Conservation (phyloP, 352 stramenopile genomes). For the Pythium scleroteichum region DNA sequence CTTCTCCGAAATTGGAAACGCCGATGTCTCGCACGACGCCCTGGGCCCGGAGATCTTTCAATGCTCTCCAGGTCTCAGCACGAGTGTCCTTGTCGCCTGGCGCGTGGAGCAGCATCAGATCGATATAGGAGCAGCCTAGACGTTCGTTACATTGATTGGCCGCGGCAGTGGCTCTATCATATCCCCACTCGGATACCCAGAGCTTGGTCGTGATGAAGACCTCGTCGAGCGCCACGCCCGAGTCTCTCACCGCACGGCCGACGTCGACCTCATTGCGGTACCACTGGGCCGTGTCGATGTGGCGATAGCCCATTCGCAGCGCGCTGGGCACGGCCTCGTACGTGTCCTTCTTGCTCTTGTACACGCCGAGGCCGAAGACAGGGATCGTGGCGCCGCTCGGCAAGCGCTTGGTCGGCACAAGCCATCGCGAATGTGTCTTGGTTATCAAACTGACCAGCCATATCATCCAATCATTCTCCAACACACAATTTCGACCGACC, state of each 20-base stretch:
- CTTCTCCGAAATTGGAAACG: conserved; percentile 85
- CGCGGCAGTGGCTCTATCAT: conserved; percentile 59
- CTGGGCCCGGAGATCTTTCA: conserved; percentile 42
- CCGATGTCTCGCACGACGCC: conserved; percentile 80
- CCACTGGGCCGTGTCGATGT: conserved; percentile 85
- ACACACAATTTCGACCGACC: conserved; percentile 9
- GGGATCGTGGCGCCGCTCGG: conserved; percentile 46
- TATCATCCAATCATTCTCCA: conserved; percentile 6
- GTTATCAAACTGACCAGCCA: not conserved
- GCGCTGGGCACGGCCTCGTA: conserved; percentile 47
- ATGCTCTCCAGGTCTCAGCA: conserved; percentile 44
- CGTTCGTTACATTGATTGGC: conserved; percentile 40
- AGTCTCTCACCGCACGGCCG: conserved; percentile 62
- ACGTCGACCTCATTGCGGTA: conserved; percentile 88
- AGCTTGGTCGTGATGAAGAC: conserved; percentile 89
- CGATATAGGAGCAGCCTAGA: conserved; percentile 67
- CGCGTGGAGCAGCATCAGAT: conserved; percentile 77
- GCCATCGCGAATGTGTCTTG: not conserved
- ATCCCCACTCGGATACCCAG: conserved; percentile 57
- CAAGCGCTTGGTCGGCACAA: conserved; percentile 27
- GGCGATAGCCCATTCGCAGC: conserved; percentile 74
- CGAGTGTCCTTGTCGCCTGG: conserved; percentile 45
- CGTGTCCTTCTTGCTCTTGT: conserved; percentile 39
- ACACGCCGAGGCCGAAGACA: conserved; percentile 45
- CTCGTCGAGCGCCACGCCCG: conserved; percentile 58